Evolutionary conservation across 1,139 yeast species (phyloP).

Genomic region (Diutina sp.): DNA sequence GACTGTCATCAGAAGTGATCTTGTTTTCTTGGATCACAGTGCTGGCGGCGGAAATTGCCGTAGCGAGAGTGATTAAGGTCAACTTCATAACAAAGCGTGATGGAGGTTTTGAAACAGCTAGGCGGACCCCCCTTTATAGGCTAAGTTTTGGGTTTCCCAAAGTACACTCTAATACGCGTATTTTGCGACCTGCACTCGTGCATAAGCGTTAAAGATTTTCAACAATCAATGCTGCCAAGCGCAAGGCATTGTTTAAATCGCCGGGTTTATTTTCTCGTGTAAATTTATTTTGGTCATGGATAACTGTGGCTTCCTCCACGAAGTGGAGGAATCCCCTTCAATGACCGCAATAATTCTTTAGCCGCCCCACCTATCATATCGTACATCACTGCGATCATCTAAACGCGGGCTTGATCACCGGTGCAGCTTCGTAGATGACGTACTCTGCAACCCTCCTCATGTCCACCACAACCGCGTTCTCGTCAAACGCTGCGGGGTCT

Average conservation of each 20-base stretch:
- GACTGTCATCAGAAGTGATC: neutral
- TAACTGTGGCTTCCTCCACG: neutral
- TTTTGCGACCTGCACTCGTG: neutral
- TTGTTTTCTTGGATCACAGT: neutral
- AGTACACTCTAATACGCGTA: neutral
- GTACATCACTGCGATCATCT: neutral
- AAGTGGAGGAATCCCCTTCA: neutral
- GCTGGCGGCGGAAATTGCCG: neutral
- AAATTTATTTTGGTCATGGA: neutral
- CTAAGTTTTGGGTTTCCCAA: neutral
- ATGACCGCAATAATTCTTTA: neutral
- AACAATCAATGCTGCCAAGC: neutral
- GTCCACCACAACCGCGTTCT: neutral
- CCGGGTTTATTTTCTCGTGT: neutral
- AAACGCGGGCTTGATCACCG: neutral
- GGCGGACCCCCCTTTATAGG: neutral
- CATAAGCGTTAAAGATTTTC: neutral
- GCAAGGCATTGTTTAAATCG: neutral
- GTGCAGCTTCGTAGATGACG: neutral
- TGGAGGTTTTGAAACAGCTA: neutral
- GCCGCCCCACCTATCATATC: neutral
- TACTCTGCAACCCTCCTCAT: neutral
- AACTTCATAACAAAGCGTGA: neutral
- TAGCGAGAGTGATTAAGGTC: neutral
- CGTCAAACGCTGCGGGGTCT: neutral